A percentile compares a stretch with the other conserved stretches of the same genome.
These are phyloP conservation scores for Pseudoperonospora humuli DNA, from an alignment of 352 stramenopile species.

Conservation along the genomic window DNA sequence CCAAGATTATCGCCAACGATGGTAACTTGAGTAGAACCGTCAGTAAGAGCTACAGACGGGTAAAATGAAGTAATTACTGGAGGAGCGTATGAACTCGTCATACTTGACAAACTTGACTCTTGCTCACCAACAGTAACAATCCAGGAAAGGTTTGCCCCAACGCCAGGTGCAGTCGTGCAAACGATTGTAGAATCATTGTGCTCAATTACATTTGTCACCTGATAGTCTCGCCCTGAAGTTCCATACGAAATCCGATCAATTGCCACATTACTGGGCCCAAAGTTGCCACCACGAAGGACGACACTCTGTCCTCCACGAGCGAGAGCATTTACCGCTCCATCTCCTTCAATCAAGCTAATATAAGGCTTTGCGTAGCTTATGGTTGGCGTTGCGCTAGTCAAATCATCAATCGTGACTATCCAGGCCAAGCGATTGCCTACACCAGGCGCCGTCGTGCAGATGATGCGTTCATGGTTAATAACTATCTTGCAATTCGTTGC, in stretches of 20 bases:
- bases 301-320: slow-evolving; percentile 36
- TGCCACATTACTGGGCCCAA: slow-evolving; percentile 31
- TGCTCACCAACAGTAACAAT: slow-evolving; percentile 52
- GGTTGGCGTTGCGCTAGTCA: slow-evolving; percentile 36
- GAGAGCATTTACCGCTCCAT: slow-evolving; percentile 23
- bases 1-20: slow-evolving; percentile 51
- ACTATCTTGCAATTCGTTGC: slow-evolving; percentile 35
- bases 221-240: slow-evolving; percentile 40
- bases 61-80: slow-evolving; percentile 23
- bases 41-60: slow-evolving; percentile 25
- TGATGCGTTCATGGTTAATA: slow-evolving; percentile 42
- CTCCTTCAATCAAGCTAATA: slow-evolving; percentile 29
- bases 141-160: slow-evolving; percentile 45
- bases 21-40: slow-evolving; percentile 38
- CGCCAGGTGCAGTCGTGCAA: slow-evolving; percentile 39
- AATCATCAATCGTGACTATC: slow-evolving; percentile 51
- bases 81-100: slow-evolving; percentile 43
- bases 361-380: slow-evolving; percentile 55
- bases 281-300: slow-evolving; percentile 43
- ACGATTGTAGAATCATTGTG: slow-evolving; percentile 53
- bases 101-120: slow-evolving; percentile 25
- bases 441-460: slow-evolving; percentile 37
- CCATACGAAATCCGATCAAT: slow-evolving; percentile 59
- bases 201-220: slow-evolving; percentile 28
- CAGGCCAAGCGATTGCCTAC: slow-evolving; percentile 43